Conservation (phyloP, 2,329 filamentous ascomycete species). For the Penicillium sp. region DNA sequence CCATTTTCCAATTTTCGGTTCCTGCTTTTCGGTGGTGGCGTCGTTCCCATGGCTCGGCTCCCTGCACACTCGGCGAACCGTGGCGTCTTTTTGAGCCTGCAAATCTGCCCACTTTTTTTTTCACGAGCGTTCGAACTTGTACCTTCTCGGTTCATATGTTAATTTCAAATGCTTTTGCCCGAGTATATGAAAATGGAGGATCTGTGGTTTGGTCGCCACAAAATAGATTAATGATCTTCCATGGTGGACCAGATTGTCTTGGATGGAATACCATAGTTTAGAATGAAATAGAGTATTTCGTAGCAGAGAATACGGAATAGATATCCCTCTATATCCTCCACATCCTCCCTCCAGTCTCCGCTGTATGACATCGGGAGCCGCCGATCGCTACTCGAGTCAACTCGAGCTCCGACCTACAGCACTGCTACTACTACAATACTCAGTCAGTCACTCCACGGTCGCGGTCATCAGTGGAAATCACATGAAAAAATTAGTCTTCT, state of each 20-base stretch:
- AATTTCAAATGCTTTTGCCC: not conserved
- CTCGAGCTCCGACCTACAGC: constrained; percentile 18
- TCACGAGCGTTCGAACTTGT: not conserved
- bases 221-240: constrained; percentile 9
- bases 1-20: constrained; percentile 2
- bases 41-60: constrained; percentile 13
- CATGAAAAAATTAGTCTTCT: constrained; percentile 1
- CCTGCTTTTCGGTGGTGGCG: constrained; percentile 3
- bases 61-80: constrained; percentile 6
- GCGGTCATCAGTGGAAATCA: constrained; percentile 2
- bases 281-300: not conserved
- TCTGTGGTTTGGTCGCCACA: not conserved
- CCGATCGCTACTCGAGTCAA: constrained; percentile 25
- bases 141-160: not conserved
- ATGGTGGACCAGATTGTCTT: not conserved
- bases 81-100: constrained; percentile 7
- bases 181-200: not conserved
- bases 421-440: not conserved
- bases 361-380: constrained; percentile 4
- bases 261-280: too few relatives aligned
- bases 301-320: not conserved
- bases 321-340: not conserved
- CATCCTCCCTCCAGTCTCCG: not conserved
- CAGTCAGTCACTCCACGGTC: not conserved
- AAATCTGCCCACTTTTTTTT: not conserved